Evolutionary conservation across 140 eudicot species (phyloP).

Genomic region (Erigeron philadelphicus): DNA sequence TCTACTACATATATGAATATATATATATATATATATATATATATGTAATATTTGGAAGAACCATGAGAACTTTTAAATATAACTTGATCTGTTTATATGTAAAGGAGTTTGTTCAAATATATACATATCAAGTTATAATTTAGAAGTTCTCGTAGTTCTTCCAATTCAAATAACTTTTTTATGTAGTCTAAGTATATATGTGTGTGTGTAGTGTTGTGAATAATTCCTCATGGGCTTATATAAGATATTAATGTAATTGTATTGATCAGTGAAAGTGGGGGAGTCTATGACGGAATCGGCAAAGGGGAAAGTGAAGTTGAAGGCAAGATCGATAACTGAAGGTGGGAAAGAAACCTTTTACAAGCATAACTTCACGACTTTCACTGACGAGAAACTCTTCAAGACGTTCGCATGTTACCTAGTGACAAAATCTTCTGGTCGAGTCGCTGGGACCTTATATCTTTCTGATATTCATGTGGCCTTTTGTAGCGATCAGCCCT

Average conservation of each 20-base stretch:
- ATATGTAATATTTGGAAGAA: too few species aligned
- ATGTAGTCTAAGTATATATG: too few species aligned
- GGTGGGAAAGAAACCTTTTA: slow-evolving; percentile 57
- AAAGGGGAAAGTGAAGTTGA: slow-evolving; percentile 52
- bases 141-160: not conserved
- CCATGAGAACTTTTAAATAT: too few species aligned
- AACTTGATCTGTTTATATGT: too few species aligned
- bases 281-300: slow-evolving; percentile 58
- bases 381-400: slow-evolving; percentile 51
- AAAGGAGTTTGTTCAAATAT: too few species aligned
- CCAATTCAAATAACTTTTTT: too few species aligned
- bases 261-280: slow-evolving; percentile 61
- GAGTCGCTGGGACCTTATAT: slow-evolving; percentile 72
- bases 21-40: too few species aligned
- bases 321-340: slow-evolving; percentile 54
- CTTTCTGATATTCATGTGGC: slow-evolving; percentile 59
- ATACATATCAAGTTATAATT: not conserved
- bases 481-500: slow-evolving; percentile 75
- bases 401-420: slow-evolving; percentile 61
- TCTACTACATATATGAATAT: not conserved
- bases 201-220: too few species aligned
- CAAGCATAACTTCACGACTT: slow-evolving; percentile 49
- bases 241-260: too few species aligned
- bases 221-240: too few species aligned
- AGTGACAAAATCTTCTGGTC: slow-evolving; percentile 54